Base-by-base conservation (phyloP, 306 rosid species). In the Vigna nakashimae region DNA sequence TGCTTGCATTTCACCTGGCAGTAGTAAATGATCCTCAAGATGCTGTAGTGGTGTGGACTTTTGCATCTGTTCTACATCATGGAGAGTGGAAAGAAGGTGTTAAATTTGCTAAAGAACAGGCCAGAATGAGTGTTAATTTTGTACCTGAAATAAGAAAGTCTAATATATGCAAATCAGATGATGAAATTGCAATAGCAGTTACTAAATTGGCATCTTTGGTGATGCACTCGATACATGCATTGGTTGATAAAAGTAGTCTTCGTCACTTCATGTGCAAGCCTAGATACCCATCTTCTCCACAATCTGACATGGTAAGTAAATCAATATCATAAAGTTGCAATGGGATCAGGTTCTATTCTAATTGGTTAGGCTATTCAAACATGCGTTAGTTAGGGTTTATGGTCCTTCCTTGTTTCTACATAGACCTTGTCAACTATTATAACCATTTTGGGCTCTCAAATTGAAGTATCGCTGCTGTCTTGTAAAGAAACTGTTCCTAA, bases 1-100 rank as follows among this genome's bases (percentile, higher is more conserved):
- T 95, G 80, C 84, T 95, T 80, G 96, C 89, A 6, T 87, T 95
- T 88, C 98, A 95, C 87, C 64, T 88, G 82, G 92, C 97, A 62
- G 82, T 92, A 76, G 84, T 87, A 62, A 81, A 87, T 56, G 82
- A 84, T 56, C 91, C 97, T 64, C 99, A 91, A 85, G 92, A 92
- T 79, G 84, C 89, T 66, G 70, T 81, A 66, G 90, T 85, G 53
- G 89, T 91, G 59, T 77, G 84, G 81, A 66, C 90, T 68, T 79
- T 95, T 85, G 97, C 96, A 83, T 91, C 96, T 66, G 84, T 87
- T 87, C 84, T 95, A 74, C 91, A 92, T 82, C 90, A 88, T 46
- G 99, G 92, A 70, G 88, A 82, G 67, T 89, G 98, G 96, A 70
- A 84, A 77, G 73, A 74, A 76, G 97, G 96, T 74, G 70, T 91